A percentile compares a stretch with the other conserved stretches of the same genome.
Evolutionary conservation across 805 yeast species (phyloP).

Genomic region (Teunomyces gatunensis): DNA sequence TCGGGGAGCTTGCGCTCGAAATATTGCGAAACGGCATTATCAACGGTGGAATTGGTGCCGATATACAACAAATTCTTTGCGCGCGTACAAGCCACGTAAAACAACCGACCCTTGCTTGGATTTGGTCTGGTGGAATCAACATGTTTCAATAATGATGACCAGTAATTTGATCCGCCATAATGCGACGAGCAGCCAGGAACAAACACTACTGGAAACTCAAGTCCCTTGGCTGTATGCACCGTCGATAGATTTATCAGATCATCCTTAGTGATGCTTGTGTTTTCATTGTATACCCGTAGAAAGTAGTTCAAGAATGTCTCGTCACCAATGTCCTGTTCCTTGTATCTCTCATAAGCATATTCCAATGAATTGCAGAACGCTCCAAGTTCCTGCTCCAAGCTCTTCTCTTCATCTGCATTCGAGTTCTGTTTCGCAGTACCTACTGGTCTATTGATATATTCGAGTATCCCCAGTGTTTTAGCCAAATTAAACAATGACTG

Average conservation of each 20-base stretch:
- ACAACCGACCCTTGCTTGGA: slow-evolving; percentile 38
- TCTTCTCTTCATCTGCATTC: slow-evolving; percentile 4
- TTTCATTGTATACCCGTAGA: slow-evolving; percentile 40
- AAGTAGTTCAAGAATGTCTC: slow-evolving; percentile 37
- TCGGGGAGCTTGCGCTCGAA: neutral
- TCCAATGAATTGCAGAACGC: slow-evolving; percentile 21
- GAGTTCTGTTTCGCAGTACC: slow-evolving; percentile 1
- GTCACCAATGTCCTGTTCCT: slow-evolving; percentile 4
- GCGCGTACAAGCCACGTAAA: slow-evolving; percentile 68
- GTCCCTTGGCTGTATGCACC: slow-evolving; percentile 71
- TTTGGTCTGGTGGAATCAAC: neutral
- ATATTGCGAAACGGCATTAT: neutral
- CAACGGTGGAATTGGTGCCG: slow-evolving; percentile 11
- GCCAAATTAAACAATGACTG: slow-evolving; percentile 30
- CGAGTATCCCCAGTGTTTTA: slow-evolving; percentile 27
- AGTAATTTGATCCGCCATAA: neutral
- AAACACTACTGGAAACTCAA: slow-evolving; percentile 71
- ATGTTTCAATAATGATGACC: slow-evolving; percentile 4
- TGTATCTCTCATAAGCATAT: slow-evolving; percentile 13
- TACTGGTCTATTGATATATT: slow-evolving; percentile 19
- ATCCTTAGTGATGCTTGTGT: slow-evolving; percentile 22
- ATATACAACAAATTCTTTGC: slow-evolving; percentile 49
- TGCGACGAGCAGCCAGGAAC: slow-evolving; percentile 21
- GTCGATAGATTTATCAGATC: slow-evolving; percentile 57
- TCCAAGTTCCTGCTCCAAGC: slow-evolving; percentile 13